phyloP scores from a whole-genome alignment of 1,139 yeast genomes.

The Spathaspora sp. region DNA sequence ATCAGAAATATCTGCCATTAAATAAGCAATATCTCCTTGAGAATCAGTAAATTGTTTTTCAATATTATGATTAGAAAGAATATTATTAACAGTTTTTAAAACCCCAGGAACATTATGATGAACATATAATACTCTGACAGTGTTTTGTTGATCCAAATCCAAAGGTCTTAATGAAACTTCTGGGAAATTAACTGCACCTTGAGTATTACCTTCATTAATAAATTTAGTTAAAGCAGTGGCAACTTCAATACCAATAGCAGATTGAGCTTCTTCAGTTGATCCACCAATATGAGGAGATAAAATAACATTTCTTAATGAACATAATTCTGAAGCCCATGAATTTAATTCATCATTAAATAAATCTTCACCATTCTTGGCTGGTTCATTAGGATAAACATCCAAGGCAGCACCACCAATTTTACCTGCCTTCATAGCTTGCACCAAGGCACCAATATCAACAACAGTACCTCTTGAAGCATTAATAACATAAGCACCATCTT shows the following conservation, averaged over 20 bases:
- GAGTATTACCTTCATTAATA: slow-evolving; percentile 94
- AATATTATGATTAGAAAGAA: slow-evolving; percentile 90
- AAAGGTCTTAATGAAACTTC: slow-evolving; percentile 91
- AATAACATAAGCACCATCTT: slow-evolving; percentile 89
- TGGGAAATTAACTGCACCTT: slow-evolving; percentile 98
- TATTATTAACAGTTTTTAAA: slow-evolving; percentile 93
- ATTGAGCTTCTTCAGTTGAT: slow-evolving; percentile 98
- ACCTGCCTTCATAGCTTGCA: slow-evolving; percentile 88
- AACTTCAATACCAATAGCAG: slow-evolving; percentile 96
- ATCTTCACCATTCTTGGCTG: slow-evolving; percentile 92
- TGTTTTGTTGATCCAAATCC: slow-evolving; percentile 82
- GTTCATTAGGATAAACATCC: slow-evolving; percentile 97
- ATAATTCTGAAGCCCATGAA: slow-evolving; percentile 80
- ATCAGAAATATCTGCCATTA: slow-evolving; percentile 95
- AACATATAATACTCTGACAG: slow-evolving; percentile 91
- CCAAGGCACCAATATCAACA: slow-evolving; percentile 90
- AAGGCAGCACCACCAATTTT: slow-evolving; percentile 97
- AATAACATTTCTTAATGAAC: slow-evolving; percentile 81
- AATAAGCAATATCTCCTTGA: slow-evolving; percentile 91
- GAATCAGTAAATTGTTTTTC: slow-evolving; percentile 98
- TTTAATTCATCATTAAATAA: slow-evolving; percentile 72
- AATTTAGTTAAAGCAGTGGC: slow-evolving; percentile 82
- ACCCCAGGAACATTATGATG: slow-evolving; percentile 99
- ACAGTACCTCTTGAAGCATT: slow-evolving; percentile 98
- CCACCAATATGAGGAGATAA: slow-evolving; percentile 99